These are phyloP conservation scores for Sugiyamaella neomexicana DNA, from an alignment of 1,139 yeast species.

Conservation along the genomic window DNA sequence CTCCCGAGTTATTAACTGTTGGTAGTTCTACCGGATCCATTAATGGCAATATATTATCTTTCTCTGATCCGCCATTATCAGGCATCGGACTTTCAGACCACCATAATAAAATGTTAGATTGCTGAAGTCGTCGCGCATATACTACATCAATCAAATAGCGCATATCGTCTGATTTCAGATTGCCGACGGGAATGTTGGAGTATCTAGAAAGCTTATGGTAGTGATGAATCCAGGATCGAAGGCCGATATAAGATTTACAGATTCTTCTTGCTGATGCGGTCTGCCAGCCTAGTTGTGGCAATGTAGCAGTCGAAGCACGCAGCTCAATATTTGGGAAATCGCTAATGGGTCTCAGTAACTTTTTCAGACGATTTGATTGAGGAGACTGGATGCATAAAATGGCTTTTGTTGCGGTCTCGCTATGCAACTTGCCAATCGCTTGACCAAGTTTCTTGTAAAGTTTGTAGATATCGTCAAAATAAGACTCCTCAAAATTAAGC, in stretches of 20 bases:
- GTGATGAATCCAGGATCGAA: constrained; percentile 74
- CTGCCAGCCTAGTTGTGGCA: constrained; percentile 92
- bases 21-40: constrained; percentile 72
- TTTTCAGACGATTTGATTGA: constrained; percentile 43
- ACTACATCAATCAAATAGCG: constrained; percentile 80
- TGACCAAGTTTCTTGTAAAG: constrained; percentile 40
- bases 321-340: constrained; percentile 62
- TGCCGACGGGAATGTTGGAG: constrained; percentile 83
- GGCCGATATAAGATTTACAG: constrained; percentile 67
- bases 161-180: constrained; percentile 71
- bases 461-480: constrained; percentile 22
- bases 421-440: constrained; percentile 57
- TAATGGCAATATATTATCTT: constrained; percentile 49
- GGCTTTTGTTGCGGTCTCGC: constrained; percentile 67
- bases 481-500: constrained; percentile 23
- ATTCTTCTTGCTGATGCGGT: constrained; percentile 63
- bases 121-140: constrained; percentile 73
- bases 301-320: constrained; percentile 53
- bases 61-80: constrained; percentile 83
- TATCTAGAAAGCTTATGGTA: constrained; percentile 66
- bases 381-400: constrained; percentile 77
- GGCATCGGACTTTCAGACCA: constrained; percentile 86
- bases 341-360: constrained; percentile 35
- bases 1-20: constrained; percentile 72
- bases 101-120: constrained; percentile 78